These are phyloP conservation scores for Bimuria novae-zelandiae DNA, from an alignment of 2,329 filamentous ascomycete genomes.

Conservation along the genomic window DNA sequence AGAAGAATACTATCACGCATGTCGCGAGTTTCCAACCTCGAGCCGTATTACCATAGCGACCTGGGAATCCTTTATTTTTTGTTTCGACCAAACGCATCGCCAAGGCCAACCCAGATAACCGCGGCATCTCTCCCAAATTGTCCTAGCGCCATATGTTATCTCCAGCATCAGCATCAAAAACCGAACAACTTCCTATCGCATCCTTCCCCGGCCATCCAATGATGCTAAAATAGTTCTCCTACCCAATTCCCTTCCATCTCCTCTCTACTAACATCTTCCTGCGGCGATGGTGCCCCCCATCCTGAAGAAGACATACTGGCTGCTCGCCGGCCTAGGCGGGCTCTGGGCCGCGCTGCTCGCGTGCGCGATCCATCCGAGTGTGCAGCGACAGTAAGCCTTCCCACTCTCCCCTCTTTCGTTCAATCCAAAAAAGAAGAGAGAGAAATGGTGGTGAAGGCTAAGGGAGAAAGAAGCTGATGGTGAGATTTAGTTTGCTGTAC, in stretches of 20 bases:
- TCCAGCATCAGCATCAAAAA: no score
- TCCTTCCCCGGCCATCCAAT: no score
- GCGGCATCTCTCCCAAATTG: neutral
- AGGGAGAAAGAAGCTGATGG: neutral
- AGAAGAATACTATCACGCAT: neutral
- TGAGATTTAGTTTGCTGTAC: slow-evolving; percentile 61
- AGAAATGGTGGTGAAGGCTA: neutral
- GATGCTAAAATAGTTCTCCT: neutral
- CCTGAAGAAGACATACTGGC: slow-evolving; percentile 45
- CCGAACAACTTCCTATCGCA: neutral
- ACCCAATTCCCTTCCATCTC: neutral
- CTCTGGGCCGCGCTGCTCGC: slow-evolving; percentile 71
- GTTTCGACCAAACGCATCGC: neutral
- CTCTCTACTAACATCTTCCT: neutral
- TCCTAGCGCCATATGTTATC: slow-evolving; percentile 7
- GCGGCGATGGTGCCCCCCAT: slow-evolving; percentile 32
- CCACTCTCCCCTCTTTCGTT: no score
- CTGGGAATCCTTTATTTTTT: no score
- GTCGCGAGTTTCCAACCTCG: no score
- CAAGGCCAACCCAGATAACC: slow-evolving; percentile 8
- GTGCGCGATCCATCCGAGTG: slow-evolving; percentile 66
- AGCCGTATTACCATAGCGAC: no score
- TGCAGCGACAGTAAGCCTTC: slow-evolving; percentile 82
- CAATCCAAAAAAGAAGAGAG: neutral
- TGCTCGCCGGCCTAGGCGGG: slow-evolving; percentile 58